Percentiles rank a stretch among this genome's conserved stretches.
Evolutionary conservation across 2,329 filamentous ascomycete genomes (phyloP).

Genomic region (Cercospora zeina): DNA sequence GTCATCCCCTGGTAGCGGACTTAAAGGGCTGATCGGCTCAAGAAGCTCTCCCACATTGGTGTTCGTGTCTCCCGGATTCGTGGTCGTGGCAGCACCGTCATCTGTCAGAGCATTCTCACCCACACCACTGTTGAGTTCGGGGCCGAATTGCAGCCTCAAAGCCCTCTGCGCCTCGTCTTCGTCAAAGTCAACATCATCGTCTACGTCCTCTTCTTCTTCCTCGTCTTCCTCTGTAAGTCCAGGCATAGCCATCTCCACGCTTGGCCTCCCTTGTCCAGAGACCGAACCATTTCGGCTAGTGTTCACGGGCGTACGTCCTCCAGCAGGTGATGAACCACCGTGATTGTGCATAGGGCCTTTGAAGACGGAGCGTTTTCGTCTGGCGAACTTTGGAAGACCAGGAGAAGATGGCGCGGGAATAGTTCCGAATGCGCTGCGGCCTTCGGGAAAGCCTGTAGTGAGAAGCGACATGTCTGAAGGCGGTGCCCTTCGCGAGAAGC

Average conservation of each 20-base stretch:
- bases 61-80: neutral
- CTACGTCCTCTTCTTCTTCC: constrained; percentile 32
- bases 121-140: constrained; percentile 18
- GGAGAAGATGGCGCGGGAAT: constrained; percentile 55
- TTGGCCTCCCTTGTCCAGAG: constrained; percentile 67
- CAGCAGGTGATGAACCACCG: constrained; percentile 46
- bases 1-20: constrained; percentile 17
- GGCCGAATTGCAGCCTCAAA: constrained; percentile 37
- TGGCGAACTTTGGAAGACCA: constrained; percentile 70
- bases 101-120: constrained; percentile 12
- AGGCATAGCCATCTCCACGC: constrained; percentile 69
- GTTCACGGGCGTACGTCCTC: constrained; percentile 7
- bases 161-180: constrained; percentile 32
- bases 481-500: constrained; percentile 53
- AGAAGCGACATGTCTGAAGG: constrained; percentile 38
- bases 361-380: constrained; percentile 77
- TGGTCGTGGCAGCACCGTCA: constrained; percentile 14
- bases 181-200: constrained; percentile 38
- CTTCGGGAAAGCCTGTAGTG: constrained; percentile 34
- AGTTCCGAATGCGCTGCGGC: constrained; percentile 28
- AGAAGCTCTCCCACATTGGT: constrained; percentile 1
- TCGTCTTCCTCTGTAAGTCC: constrained; percentile 40
- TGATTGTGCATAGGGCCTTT: constrained; percentile 65
- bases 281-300: constrained; percentile 43
- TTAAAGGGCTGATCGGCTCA: constrained; percentile 26